Evolutionary conservation across 73 alveolate species (phyloP), one percentile per base, ranked within the genome.

Genomic region (Uronychia setigera): DNA sequence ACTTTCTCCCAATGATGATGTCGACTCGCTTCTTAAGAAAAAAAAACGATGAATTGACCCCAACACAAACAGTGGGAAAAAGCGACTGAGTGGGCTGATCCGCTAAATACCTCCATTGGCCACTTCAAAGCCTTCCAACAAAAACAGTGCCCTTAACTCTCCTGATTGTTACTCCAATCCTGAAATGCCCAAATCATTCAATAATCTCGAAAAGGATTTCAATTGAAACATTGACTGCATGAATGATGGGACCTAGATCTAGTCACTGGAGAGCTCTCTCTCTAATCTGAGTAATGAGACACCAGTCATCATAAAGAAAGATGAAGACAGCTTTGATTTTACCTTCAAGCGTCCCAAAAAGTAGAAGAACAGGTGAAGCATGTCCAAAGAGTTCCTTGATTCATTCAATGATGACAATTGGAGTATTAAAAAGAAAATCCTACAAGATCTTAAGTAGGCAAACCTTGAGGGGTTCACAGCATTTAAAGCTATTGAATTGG

Each of bases 81-180:
- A 46, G 67, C 67, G 67, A 46, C 67, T 46, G 5, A 46, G 67
- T 46, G 67, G 67, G n/a, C 67, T 46, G n/a, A 46, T 46, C 67
- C 67, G 67, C n/a, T 46, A 46, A 19, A 46, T 46, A 11, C 67
- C 67, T 46, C 67, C 67, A 46, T 11, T 46, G 5, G 5, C 67
- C 5, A 46, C 67, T 11, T 11, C 67, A 46, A 46, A 46, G 67
- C 67, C 67, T 11, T 19, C 19, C 5, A 19, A 19, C n/a, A 46
- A 46, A 19, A 46, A 19, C 67, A 46, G 19, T 19, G 5, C 5
- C 67, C 19, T 46, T 5, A 46, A 46, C 19, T 46, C 67, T 46
- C 67, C 67, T 11, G 67, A 46, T 19, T 46, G 5, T 19, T 46
- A 5, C 67, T 46, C 67, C 67, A 46, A 19, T 19, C 67, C 67